A percentile compares a stretch with the other conserved stretches of the same genome.
Evolutionary conservation across 352 stramenopile species (phyloP).

Genomic region (Phytophthora boehmeriae): DNA sequence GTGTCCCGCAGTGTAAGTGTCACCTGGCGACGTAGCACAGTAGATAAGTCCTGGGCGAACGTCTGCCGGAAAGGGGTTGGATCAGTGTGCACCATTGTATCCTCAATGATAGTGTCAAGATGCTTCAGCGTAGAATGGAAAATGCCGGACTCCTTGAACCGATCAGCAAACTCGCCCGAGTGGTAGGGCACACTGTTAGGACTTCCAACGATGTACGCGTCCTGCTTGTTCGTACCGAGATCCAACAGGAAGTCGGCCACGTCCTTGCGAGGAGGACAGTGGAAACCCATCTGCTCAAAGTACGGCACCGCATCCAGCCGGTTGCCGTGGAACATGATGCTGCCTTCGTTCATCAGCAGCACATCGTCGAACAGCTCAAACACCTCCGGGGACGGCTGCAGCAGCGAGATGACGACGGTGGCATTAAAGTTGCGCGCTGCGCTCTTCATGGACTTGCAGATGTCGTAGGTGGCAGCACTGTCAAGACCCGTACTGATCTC

Average conservation of each 20-base stretch:
- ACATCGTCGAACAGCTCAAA: slow-evolving; percentile 55
- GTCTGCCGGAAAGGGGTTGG: slow-evolving; percentile 42
- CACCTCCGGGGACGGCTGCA: slow-evolving; percentile 44
- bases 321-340: slow-evolving; percentile 44
- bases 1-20: slow-evolving; percentile 62
- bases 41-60: slow-evolving; percentile 40
- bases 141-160: slow-evolving; percentile 48
- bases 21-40: slow-evolving; percentile 58
- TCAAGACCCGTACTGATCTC: slow-evolving; percentile 24
- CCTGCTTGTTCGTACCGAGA: slow-evolving; percentile 18
- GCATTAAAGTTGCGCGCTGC: slow-evolving; percentile 29
- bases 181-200: slow-evolving; percentile 7
- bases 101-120: slow-evolving; percentile 31
- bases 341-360: slow-evolving; percentile 45
- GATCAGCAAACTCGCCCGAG: slow-evolving; percentile 37
- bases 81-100: slow-evolving; percentile 19
- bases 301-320: slow-evolving; percentile 28
- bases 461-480: slow-evolving; percentile 38
- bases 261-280: slow-evolving; percentile 17
- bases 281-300: slow-evolving; percentile 41
- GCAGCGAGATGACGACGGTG: slow-evolving; percentile 45
- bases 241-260: slow-evolving; percentile 24
- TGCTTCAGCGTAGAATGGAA: slow-evolving; percentile 41
- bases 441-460: slow-evolving; percentile 33
- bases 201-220: slow-evolving; percentile 1